Conservation (phyloP, 495 filamentous ascomycete species). For the Podospora tetraspora region DNA sequence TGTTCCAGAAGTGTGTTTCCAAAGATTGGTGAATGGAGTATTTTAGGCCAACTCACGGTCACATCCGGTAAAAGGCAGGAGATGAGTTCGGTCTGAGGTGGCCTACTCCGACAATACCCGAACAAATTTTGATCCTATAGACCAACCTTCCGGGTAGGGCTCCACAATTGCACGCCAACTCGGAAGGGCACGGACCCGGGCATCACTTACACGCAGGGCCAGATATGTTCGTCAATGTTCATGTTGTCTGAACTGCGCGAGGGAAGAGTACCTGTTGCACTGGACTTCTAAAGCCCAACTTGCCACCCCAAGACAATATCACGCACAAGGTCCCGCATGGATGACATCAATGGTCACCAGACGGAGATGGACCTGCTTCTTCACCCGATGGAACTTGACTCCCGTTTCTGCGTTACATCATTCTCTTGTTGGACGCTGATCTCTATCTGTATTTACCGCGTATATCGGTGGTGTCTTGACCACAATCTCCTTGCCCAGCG, state of each 20-base stretch:
- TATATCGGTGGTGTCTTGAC: background rate
- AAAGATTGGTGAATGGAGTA: slow-evolving; percentile 36
- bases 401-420: background rate
- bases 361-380: too few species aligned
- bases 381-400: too few species aligned
- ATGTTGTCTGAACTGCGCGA: too few species aligned
- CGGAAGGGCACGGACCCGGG: background rate
- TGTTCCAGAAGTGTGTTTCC: slow-evolving; percentile 29
- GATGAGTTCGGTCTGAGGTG: slow-evolving; percentile 36
- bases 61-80: slow-evolving; percentile 41
- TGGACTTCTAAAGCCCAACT: too few species aligned
- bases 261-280: too few species aligned
- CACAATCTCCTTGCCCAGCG: background rate
- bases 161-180: slow-evolving; percentile 2
- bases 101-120: slow-evolving; percentile 23
- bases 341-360: too few species aligned
- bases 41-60: slow-evolving; percentile 37
- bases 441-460: background rate
- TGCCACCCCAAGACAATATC: too few species aligned
- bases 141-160: background rate
- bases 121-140: slow-evolving; percentile 12
- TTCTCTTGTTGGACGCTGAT: background rate
- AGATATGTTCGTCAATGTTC: too few species aligned
- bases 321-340: too few species aligned
- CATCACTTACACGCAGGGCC: background rate